Evolutionary conservation across 352 stramenopile genomes (phyloP), one percentile per base, ranked within the genome.

Genomic region (Pythium phragmiticola): DNA sequence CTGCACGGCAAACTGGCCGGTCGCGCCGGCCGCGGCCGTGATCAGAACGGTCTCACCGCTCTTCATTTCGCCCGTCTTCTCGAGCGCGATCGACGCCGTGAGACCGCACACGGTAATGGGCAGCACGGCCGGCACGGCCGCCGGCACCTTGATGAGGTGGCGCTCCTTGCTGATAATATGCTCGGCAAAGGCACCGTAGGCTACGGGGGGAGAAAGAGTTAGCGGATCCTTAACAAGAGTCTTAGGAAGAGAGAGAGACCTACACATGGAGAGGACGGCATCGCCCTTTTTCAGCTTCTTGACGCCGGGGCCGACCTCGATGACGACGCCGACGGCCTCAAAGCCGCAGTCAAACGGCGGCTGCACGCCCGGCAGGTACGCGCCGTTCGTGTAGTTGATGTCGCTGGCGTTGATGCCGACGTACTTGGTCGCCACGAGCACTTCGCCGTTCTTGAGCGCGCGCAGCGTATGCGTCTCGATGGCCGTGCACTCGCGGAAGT

Each of bases 401-500:
- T 87, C 80, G 17, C 65, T 76, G 26, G 73, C 73, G 60, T 80
- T 78, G 69, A 80, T 70, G 46, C 69, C 73, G 16, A 78, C 62
- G 60, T 78, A 81, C 33, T 77, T 66, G 60, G 48, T 68, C 66
- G 75, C 59, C 47, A 83, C 68, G 21, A 87, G 45, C 69, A 92
- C 80, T 53, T 88, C 72, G 51, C 69, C 75, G 34, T 55, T 49
- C 62, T 76, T 72, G 46, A 83, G 76, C 63, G 63, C 45, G 14
- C 69, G 74, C 51, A 85, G 56, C 52, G 74, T 46, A 64, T 78
- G 76, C 34, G 66, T 58, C 47, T 88, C 80, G 66, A 92, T 88
- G 54, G 72, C 73, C 21, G 80, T 90, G 72, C 77, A 87, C 65
- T 82, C 79, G 64, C 83, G 83, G 60, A 92, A 92, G 72, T 92